These are phyloP conservation scores for Pythium pyrilobum DNA, from an alignment of 352 stramenopile species.

Conservation along the genomic window DNA sequence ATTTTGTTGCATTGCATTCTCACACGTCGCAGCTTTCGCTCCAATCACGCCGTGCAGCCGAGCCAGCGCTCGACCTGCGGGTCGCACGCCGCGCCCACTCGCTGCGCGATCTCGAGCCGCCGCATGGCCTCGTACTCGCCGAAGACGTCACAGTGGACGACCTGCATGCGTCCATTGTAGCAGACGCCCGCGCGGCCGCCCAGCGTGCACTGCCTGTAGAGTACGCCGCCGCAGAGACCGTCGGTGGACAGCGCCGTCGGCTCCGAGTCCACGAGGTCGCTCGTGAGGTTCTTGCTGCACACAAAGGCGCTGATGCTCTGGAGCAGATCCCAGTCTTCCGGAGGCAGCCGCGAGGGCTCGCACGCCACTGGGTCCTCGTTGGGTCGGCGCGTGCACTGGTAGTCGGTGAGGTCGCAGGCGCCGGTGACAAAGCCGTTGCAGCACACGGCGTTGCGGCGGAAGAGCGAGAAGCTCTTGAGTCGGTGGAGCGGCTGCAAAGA, in stretches of 20 bases:
- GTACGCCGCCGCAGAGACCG: slow-evolving; percentile 6
- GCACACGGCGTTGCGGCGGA: slow-evolving; percentile 13
- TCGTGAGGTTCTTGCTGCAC: slow-evolving; percentile 1
- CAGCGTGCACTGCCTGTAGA: slow-evolving; percentile 12
- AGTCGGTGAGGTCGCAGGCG: slow-evolving; percentile 13
- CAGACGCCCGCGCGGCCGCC: slow-evolving; percentile 11
- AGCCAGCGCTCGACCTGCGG: slow-evolving; percentile 16
- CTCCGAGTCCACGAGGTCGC: slow-evolving; percentile 7
- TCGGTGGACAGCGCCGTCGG: slow-evolving; percentile 7
- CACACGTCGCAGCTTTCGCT: slow-evolving; percentile 8
- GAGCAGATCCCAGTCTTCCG: not conserved
- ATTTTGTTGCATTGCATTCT: not conserved
- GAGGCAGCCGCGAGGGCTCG: not conserved
- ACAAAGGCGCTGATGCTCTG: not conserved
- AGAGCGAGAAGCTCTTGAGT: slow-evolving; percentile 7
- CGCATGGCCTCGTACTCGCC: slow-evolving; percentile 12
- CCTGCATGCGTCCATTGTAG: slow-evolving; percentile 17
- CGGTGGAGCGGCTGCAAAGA: not conserved
- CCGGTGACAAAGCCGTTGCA: slow-evolving; percentile 22
- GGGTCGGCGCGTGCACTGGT: not conserved
- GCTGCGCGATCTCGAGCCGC: slow-evolving; percentile 6
- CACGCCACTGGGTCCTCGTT: slow-evolving; percentile 2
- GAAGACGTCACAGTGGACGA: slow-evolving; percentile 8
- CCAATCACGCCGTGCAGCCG: slow-evolving; percentile 7
- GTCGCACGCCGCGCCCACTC: slow-evolving; percentile 15